Percentiles rank a stretch among this genome's conserved stretches.
phyloP scores from a whole-genome alignment of 148 eudicot genomes.

The Camellia sinensis region DNA sequence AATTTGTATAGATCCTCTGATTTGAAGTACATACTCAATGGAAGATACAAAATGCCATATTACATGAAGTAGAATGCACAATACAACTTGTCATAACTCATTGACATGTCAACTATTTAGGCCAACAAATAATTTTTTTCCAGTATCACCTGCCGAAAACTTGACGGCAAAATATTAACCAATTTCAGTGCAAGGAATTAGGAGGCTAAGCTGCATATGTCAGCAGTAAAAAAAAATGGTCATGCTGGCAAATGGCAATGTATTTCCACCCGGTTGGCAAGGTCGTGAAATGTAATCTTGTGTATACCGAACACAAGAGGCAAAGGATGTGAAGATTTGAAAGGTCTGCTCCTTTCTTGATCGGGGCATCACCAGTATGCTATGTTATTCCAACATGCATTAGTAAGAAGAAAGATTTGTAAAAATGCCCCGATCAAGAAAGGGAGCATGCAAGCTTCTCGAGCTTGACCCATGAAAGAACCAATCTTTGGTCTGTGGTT shows the following conservation, averaged over 20 bases:
- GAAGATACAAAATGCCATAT: background rate
- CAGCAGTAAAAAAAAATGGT: background rate
- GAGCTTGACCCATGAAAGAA: constrained; percentile 70
- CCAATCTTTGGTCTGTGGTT: constrained; percentile 74
- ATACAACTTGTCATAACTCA: background rate
- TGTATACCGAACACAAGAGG: background rate
- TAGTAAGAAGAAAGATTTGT: too few species aligned
- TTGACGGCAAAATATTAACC: too few species aligned
- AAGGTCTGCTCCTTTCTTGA: background rate
- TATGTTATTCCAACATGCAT: constrained; percentile 67
- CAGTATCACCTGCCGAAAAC: background rate
- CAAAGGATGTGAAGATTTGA: background rate
- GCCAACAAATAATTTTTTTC: background rate
- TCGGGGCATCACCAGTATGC: background rate
- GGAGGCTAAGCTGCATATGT: background rate
- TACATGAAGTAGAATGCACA: background rate
- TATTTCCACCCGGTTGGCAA: background rate
- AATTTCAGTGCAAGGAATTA: background rate
- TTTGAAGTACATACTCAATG: background rate
- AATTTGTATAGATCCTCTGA: background rate
- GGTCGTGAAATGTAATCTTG: background rate
- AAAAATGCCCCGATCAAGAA: constrained; percentile 85
- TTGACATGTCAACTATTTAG: background rate
- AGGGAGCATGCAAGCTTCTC: constrained; percentile 65
- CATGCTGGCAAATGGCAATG: background rate